Base-by-base conservation (phyloP, 2,329 filamentous ascomycete species). In the Trichoderma guizhouense region DNA sequence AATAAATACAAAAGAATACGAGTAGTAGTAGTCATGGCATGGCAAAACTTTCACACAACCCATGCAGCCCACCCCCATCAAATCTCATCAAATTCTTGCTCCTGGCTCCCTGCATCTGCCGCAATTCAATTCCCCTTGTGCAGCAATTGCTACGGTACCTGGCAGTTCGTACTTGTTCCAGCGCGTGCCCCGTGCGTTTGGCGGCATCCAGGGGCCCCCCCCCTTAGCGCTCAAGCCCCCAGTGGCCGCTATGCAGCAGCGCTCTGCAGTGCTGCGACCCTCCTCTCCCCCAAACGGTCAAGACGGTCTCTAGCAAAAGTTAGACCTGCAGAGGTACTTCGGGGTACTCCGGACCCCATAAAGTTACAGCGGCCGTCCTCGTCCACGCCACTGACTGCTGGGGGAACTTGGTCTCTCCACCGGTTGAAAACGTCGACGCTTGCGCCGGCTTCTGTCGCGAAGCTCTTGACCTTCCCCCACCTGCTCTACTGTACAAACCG, bases 291-390 rank as follows among this genome's bases (percentile, higher is more conserved):
- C 34, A 36, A 36, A 36, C 34, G 34, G 34, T 15, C 34, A 36
- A 64, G 28, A 36, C 61, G 21, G 21, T 7, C 21, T 28, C 30
- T 32, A 12, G n/a, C 47, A 12, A 7, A 14, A 24, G 47, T 21
- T 53, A 60, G 57, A 34, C 36, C 62, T 65, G 62, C 62, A 34
- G 51, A 32, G 57, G 51, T 71, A 72, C 71, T 57, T 72, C 71
- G 67, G 71, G 66, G 71, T 72, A 72, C 71, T 72, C 71, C 71
- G 71, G 67, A 60, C 71, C 71, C 71, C 71, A 72, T 68, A 55
- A 39, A 62, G 32, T 36, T 62, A 66, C 26, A 55, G 24, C 55
- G 30, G n/a, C 57, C 30, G 30, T 30, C 57, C 26, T 57, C 66
- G 70, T 51, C 60, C 47, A 69, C 70, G 68, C 60, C 57, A 70